phyloP scores from a whole-genome alignment of 2,329 filamentous ascomycete species.

The Cryphonectria naterciae region DNA sequence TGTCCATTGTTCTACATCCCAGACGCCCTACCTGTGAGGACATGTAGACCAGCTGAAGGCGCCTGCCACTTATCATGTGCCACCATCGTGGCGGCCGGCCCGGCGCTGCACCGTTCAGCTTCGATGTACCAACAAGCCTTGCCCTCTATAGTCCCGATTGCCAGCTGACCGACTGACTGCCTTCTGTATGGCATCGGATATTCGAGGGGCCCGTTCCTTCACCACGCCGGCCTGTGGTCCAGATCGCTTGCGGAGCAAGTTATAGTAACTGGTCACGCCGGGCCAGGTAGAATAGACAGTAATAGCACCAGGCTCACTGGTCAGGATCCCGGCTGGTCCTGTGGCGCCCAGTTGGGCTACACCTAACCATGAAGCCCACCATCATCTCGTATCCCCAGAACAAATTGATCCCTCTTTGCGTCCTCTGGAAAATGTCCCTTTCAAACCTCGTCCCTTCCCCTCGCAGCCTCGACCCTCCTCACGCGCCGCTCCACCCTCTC shows the following conservation, averaged over 20 bases:
- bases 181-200: neutral
- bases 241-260: neutral
- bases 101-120: neutral
- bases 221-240: neutral
- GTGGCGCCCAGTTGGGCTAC: neutral
- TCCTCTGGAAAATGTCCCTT: neutral
- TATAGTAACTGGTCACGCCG: neutral
- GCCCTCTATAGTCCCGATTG: neutral
- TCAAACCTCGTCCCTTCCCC: slow-evolving; percentile 53
- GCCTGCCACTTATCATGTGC: neutral
- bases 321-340: neutral
- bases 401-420: neutral
- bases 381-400: neutral
- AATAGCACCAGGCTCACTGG: neutral
- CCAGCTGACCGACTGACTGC: neutral
- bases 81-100: neutral
- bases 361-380: neutral
- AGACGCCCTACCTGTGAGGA: neutral
- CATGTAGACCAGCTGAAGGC: too few species aligned
- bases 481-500: slow-evolving; percentile 68
- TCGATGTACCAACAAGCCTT: neutral
- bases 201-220: neutral
- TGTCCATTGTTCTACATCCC: neutral
- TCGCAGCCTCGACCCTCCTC: slow-evolving; percentile 60
- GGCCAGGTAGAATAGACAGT: neutral